Conservation (phyloP, 148 eudicot species). For the Persicaria maculosa region DNA sequence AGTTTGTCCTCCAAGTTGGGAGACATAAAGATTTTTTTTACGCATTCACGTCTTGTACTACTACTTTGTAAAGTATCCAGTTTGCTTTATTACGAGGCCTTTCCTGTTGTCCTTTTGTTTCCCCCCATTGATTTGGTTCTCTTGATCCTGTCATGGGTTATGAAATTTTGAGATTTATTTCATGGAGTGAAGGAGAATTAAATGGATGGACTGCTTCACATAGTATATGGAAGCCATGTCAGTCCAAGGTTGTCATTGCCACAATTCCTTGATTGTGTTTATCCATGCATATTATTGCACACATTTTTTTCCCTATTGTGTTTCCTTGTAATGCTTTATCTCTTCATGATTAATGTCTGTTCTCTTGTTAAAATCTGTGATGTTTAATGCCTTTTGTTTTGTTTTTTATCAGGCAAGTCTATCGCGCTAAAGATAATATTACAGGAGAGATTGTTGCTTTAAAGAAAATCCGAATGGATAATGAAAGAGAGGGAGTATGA, state of each 20-base stretch:
- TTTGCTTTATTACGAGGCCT: background rate
- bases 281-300: background rate
- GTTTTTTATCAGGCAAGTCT: conserved; percentile 34
- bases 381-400: conserved; percentile 8
- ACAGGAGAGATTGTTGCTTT: conserved; percentile 44
- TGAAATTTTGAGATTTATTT: background rate
- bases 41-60: background rate
- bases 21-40: background rate
- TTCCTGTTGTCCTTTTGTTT: background rate
- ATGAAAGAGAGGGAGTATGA: conserved; percentile 42
- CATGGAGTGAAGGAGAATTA: background rate
- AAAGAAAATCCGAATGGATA: conserved; percentile 46
- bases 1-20: background rate
- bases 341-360: background rate
- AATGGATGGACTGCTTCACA: background rate
- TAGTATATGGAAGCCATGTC: background rate
- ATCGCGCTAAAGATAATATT: conserved; percentile 32
- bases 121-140: background rate
- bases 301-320: background rate
- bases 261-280: background rate
- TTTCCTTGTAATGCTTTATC: background rate
- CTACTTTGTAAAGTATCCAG: background rate
- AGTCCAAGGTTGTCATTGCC: background rate
- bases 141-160: background rate
- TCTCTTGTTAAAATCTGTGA: background rate